A percentile compares a stretch with the other conserved stretches of the same genome.
Conservation (phyloP, 2,329 filamentous ascomycete genomes). For the Phaeosphaeria sp. region DNA sequence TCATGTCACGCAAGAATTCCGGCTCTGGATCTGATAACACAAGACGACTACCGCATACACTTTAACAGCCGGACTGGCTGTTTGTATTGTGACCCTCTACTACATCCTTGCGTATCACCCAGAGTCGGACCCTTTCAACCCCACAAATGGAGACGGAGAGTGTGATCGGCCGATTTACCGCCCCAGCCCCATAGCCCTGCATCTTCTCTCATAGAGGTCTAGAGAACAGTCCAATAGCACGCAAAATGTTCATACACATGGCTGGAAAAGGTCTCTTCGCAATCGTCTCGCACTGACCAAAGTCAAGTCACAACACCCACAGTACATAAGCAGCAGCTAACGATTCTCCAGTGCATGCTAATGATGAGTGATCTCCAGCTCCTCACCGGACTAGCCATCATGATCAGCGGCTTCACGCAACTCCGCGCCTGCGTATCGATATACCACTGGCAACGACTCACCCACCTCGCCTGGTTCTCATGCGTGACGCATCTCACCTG, state of each 20-base stretch:
- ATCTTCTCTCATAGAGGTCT: too few relatives aligned
- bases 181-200: too few relatives aligned
- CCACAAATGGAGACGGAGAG: background rate
- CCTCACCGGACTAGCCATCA: constrained; percentile 18
- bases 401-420: constrained; percentile 22
- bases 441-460: constrained; percentile 23
- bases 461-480: constrained; percentile 21
- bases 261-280: background rate
- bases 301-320: background rate
- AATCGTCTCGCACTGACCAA: background rate
- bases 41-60: background rate
- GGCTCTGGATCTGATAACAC: background rate
- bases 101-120: constrained; percentile 2
- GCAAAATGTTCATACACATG: too few relatives aligned
- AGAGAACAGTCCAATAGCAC: too few relatives aligned
- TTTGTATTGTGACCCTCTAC: constrained; percentile 1
- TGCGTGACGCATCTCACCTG: constrained; percentile 17
- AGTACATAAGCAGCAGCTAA: too few relatives aligned
- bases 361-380: constrained; percentile 22
- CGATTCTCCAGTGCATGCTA: constrained; percentile 13
- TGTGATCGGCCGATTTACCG: too few relatives aligned
- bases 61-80: background rate
- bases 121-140: background rate
- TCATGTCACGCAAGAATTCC: too few relatives aligned
- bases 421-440: constrained; percentile 15